Evolutionary conservation across 163 green algal genomes (phyloP).

Genomic region (Prototheca stagnorum): DNA sequence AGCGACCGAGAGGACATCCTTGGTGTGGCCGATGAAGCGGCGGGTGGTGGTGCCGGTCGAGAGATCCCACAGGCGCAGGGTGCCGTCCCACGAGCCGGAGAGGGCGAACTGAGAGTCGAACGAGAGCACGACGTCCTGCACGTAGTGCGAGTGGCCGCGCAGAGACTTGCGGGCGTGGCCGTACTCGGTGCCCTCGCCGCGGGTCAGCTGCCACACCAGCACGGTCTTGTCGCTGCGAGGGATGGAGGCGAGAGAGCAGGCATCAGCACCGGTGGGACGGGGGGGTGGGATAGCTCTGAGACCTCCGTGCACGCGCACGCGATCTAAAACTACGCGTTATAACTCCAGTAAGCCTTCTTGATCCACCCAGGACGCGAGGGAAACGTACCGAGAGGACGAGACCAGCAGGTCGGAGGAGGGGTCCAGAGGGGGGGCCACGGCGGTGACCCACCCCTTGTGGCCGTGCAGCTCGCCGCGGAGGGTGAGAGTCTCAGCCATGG

Average conservation of each 20-base stretch:
- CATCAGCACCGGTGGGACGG: too few species aligned
- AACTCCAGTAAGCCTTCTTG: background rate
- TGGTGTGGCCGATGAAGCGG: slow-evolving; percentile 95
- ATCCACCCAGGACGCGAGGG: background rate
- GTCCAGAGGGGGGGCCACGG: slow-evolving; percentile 91
- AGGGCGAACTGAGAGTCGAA: slow-evolving; percentile 95
- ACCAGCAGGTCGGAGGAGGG: slow-evolving; percentile 82
- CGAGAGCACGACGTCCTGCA: slow-evolving; percentile 94
- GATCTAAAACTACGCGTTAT: background rate
- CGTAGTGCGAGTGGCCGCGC: slow-evolving; percentile 81
- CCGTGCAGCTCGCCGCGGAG: slow-evolving; percentile 70
- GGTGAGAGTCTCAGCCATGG: slow-evolving; percentile 72
- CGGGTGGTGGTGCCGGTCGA: slow-evolving; percentile 89
- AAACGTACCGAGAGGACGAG: slow-evolving; percentile 71
- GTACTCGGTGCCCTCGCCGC: slow-evolving; percentile 62
- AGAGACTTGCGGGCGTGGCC: slow-evolving; percentile 64
- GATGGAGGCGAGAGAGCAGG: background rate
- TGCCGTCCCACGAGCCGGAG: slow-evolving; percentile 95
- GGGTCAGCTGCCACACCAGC: slow-evolving; percentile 84
- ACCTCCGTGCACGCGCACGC: slow-evolving; percentile 6
- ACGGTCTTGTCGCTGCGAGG: slow-evolving; percentile 80
- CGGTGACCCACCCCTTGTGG: slow-evolving; percentile 75
- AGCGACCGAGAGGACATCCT: slow-evolving; percentile 96
- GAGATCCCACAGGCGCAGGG: slow-evolving; percentile 96
- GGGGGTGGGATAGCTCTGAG: background rate